These are phyloP conservation scores for Citrus mangshanensis DNA, from an alignment of 345 rosid genomes.

Conservation along the genomic window DNA sequence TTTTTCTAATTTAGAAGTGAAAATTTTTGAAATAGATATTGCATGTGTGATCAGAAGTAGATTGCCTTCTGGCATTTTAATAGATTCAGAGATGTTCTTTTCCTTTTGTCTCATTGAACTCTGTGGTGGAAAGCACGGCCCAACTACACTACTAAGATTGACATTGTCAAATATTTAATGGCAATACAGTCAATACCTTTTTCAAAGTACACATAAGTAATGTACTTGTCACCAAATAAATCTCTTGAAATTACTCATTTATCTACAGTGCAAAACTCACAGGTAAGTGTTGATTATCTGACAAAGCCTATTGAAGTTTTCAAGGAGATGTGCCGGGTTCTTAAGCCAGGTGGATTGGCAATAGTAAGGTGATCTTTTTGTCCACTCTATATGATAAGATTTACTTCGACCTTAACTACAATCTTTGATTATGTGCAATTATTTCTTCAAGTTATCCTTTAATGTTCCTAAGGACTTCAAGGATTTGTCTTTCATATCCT, in stretches of 20 bases:
- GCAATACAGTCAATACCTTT: no score
- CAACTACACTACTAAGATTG: background rate
- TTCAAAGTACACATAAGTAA: background rate
- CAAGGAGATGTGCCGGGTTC: conserved; percentile 74
- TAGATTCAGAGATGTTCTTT: background rate
- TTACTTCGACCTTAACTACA: background rate
- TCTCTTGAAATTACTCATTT: background rate
- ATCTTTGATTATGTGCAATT: background rate
- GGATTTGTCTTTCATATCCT: background rate
- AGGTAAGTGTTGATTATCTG: conserved; percentile 94
- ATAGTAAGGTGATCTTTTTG: conserved; percentile 56
- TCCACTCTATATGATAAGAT: background rate
- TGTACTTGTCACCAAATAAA: background rate
- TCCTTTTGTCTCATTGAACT: background rate
- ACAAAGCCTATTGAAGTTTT: conserved; percentile 78
- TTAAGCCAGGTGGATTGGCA: conserved; percentile 84
- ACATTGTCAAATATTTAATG: background rate
- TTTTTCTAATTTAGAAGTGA: no score
- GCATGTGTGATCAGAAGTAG: background rate
- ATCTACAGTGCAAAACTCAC: background rate
- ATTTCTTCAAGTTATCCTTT: background rate
- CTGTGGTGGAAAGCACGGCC: background rate
- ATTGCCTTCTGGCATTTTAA: background rate
- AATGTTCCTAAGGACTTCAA: background rate
- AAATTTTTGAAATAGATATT: background rate